phyloP scores from a whole-genome alignment of 1,284 basidiomycete genomes.

The Ustilago trichophora region DNA sequence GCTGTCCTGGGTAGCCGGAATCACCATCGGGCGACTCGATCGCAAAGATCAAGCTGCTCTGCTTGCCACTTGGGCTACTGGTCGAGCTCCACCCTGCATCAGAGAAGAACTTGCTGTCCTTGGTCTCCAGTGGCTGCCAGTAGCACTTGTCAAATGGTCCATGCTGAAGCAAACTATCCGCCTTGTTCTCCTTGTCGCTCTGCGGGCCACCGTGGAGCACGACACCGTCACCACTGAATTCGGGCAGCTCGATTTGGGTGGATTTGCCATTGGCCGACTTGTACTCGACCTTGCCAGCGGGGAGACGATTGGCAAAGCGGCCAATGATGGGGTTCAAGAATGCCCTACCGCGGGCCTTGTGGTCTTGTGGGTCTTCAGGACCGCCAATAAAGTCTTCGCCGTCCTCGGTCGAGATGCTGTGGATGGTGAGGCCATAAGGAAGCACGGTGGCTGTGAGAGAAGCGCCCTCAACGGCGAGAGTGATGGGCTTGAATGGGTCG shows the following conservation, averaged over 20 bases:
- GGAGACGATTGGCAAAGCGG: slow-evolving; percentile 62
- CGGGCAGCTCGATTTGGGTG: slow-evolving; percentile 26
- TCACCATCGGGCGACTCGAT: slow-evolving; percentile 54
- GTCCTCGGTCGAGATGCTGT: slow-evolving; percentile 42
- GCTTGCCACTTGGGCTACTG: slow-evolving; percentile 14
- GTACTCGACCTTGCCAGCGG: slow-evolving; percentile 43
- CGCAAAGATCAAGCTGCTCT: slow-evolving; percentile 46
- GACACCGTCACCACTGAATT: slow-evolving; percentile 48
- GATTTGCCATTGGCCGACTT: slow-evolving; percentile 32
- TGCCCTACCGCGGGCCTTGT: slow-evolving; percentile 34
- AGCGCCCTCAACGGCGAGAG: slow-evolving; percentile 28
- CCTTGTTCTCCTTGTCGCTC: slow-evolving; percentile 19
- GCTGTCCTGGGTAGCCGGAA: slow-evolving; percentile 54
- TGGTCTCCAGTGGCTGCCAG: slow-evolving; percentile 45
- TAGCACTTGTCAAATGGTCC: slow-evolving; percentile 58
- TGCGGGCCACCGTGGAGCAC: slow-evolving; percentile 60
- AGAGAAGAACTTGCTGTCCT: slow-evolving; percentile 33
- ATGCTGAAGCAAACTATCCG: slow-evolving; percentile 33
- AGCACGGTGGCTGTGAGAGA: slow-evolving; percentile 47
- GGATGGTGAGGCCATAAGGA: slow-evolving; percentile 59
- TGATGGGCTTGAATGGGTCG: slow-evolving; percentile 50
- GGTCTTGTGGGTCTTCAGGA: slow-evolving; percentile 53
- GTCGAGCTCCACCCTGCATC: slow-evolving; percentile 36
- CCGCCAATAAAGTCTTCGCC: slow-evolving; percentile 57
- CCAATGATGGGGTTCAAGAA: slow-evolving; percentile 63